Percentiles rank a stretch among this genome's conserved stretches.
phyloP scores from a whole-genome alignment of 169 alveolate species.

The Eimeria necatrix region DNA sequence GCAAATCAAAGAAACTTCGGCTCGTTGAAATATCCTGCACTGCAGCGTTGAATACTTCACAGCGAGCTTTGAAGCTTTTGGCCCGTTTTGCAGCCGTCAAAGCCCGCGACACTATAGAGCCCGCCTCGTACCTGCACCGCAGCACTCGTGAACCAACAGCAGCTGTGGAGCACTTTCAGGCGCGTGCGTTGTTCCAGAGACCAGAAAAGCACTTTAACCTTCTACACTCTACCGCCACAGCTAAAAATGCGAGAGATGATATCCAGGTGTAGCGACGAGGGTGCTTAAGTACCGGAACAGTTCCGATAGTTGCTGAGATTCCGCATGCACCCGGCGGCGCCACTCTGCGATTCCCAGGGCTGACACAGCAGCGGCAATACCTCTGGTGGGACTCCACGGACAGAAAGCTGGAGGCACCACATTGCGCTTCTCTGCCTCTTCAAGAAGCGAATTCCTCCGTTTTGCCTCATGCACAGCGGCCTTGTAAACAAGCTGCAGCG shows the following conservation, averaged over 20 bases:
- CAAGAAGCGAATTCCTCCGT: neutral
- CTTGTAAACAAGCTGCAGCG: conserved; percentile 24
- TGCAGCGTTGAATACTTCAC: neutral
- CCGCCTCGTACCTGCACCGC: conserved; percentile 28
- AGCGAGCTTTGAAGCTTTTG: neutral
- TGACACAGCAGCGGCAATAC: neutral
- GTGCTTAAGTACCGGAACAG: neutral
- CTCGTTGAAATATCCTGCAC: neutral
- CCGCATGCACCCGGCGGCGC: neutral
- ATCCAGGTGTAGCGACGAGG: neutral
- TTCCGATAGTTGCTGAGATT: neutral
- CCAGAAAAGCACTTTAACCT: too few species aligned
- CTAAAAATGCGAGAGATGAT: too few species aligned
- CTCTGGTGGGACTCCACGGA: neutral
- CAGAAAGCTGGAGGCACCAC: neutral
- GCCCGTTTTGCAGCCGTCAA: conserved; percentile 9
- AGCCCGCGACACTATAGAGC: neutral
- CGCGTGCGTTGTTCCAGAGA: too few species aligned
- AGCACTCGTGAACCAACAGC: neutral
- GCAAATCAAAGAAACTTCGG: neutral
- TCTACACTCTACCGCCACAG: too few species aligned
- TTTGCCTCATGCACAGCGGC: neutral
- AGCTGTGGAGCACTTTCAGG: too few species aligned
- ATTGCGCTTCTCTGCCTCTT: neutral
- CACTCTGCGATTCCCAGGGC: conserved; percentile 8